A percentile compares a stretch with the other conserved stretches of the same genome.
Evolutionary conservation across 2,329 filamentous ascomycete genomes (phyloP).

Genomic region (Colletotrichum magnum): DNA sequence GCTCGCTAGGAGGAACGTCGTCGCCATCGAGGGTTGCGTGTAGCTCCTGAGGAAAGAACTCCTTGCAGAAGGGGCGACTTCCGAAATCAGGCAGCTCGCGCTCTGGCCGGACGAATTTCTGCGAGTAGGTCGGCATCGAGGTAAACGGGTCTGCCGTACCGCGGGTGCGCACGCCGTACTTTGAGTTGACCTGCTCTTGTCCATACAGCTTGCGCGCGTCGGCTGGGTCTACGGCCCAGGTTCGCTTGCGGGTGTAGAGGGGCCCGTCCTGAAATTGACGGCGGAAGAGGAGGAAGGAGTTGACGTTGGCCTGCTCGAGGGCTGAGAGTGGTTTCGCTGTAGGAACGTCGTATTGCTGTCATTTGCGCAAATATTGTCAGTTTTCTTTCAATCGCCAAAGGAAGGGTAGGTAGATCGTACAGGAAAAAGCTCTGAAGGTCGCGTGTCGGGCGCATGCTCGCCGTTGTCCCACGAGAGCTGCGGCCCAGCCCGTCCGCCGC

Average conservation of each 20-base stretch:
- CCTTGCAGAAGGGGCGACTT: conserved; percentile 63
- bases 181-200: conserved; percentile 71
- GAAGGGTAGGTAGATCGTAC: conserved; percentile 51
- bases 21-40: conserved; percentile 67
- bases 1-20: conserved; percentile 48
- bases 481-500: conserved; percentile 63
- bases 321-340: conserved; percentile 58
- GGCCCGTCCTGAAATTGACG: conserved; percentile 69
- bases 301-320: conserved; percentile 63
- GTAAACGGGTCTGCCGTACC: conserved; percentile 71
- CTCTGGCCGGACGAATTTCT: conserved; percentile 66
- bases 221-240: conserved; percentile 51
- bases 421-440: conserved; percentile 72
- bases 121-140: conserved; percentile 71
- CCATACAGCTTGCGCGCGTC: conserved; percentile 63
- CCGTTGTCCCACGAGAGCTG: conserved; percentile 67
- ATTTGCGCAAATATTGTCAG: neutral
- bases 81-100: conserved; percentile 69
- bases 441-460: conserved; percentile 65
- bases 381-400: no score
- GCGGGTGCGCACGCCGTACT: conserved; percentile 67
- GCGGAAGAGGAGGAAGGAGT: conserved; percentile 68
- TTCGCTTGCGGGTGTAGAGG: conserved; percentile 68
- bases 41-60: conserved; percentile 70
- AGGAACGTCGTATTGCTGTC: conserved; percentile 66